These are phyloP conservation scores for Saururus chinensis DNA, from an alignment of 164 flowering plant species.

Conservation along the genomic window DNA sequence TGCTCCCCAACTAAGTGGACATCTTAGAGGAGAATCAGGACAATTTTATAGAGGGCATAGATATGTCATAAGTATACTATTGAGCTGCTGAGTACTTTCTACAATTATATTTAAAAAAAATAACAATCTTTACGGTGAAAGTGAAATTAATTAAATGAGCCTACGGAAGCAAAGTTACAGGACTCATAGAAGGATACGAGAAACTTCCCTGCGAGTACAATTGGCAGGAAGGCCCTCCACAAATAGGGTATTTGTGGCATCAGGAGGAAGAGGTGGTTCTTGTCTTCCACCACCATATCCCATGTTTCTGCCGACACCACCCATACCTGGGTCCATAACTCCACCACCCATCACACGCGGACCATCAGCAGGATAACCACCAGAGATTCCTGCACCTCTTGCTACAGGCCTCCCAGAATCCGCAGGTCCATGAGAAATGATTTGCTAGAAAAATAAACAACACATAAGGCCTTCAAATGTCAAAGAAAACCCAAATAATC, in stretches of 20 bases:
- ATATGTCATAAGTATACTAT: too few species aligned
- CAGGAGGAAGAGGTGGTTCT: conserved; percentile 58
- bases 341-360: conserved; percentile 32
- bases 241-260: conserved; percentile 69
- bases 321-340: conserved; percentile 28
- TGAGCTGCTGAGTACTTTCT: too few species aligned
- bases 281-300: conserved; percentile 41
- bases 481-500: neutral
- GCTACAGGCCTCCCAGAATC: conserved; percentile 38
- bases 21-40: too few species aligned
- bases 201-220: conserved; percentile 70
- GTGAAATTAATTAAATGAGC: too few species aligned
- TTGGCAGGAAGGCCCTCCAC: conserved; percentile 87
- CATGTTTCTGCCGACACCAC: conserved; percentile 26
- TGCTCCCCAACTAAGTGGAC: too few species aligned
- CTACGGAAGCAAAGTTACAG: neutral
- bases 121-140: too few species aligned
- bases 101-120: too few species aligned
- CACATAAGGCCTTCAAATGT: neutral
- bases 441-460: conserved; percentile 30
- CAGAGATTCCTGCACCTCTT: conserved; percentile 25
- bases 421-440: conserved; percentile 42
- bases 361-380: conserved; percentile 45
- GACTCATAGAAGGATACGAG: conserved; percentile 69
- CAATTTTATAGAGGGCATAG: too few species aligned